phyloP scores from a whole-genome alignment of 1,284 basidiomycete species.

The Trichosporon ovoides region DNA sequence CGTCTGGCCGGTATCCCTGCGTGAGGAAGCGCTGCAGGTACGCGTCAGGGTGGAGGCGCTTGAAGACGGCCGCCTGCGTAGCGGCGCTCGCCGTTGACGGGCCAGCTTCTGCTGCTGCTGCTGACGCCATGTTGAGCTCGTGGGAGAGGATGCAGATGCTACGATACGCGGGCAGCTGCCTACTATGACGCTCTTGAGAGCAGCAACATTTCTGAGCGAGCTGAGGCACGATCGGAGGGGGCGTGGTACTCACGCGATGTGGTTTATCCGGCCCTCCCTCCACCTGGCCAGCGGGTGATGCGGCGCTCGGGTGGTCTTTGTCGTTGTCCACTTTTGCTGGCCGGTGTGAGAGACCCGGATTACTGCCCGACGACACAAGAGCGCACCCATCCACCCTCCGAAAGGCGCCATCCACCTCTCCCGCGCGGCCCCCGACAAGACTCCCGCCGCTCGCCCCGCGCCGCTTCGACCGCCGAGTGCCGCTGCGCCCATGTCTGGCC shows the following conservation, averaged over 20 bases:
- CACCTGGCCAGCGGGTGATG: background rate
- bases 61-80: conserved; percentile 61
- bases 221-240: background rate
- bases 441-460: background rate
- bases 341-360: background rate
- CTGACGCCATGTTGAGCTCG: conserved; percentile 9
- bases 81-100: conserved; percentile 13
- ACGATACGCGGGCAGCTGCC: background rate
- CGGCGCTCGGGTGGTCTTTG: background rate
- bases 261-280: conserved; percentile 1
- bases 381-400: background rate
- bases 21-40: conserved; percentile 74
- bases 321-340: conserved; percentile 5
- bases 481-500: conserved; percentile 23
- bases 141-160: background rate
- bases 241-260: background rate
- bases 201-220: background rate
- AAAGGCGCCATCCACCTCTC: background rate
- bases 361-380: background rate
- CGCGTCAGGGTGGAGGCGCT: conserved; percentile 70
- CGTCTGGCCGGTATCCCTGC: conserved; percentile 69
- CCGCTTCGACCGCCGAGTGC: background rate
- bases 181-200: background rate
- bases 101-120: background rate
- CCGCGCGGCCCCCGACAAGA: background rate